Evolutionary conservation across 148 eudicot species (phyloP).

Genomic region (Dysphania ambrosioides): DNA sequence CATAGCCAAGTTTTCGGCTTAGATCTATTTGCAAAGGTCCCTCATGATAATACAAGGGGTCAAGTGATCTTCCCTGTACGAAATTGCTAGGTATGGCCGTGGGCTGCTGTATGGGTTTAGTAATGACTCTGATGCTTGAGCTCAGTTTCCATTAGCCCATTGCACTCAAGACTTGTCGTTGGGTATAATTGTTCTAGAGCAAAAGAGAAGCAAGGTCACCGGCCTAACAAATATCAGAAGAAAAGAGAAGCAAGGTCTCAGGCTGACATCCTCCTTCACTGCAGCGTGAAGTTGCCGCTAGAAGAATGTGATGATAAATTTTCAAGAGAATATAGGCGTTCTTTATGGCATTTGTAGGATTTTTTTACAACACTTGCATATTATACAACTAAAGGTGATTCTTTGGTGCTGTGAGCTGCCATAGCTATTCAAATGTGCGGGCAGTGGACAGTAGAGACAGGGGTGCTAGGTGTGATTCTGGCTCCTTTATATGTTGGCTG

Average conservation of each 20-base stretch:
- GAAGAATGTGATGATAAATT: not conserved
- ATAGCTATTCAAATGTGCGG: not conserved
- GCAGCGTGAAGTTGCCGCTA: not conserved
- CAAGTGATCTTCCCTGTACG: not conserved
- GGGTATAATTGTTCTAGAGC: not conserved
- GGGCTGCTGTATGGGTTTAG: not conserved
- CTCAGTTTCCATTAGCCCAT: not conserved
- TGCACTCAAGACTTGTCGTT: not conserved
- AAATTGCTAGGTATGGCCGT: not conserved
- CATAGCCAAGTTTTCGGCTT: conserved; percentile 57
- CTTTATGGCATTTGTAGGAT: not conserved
- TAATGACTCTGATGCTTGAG: not conserved
- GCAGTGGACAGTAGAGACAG: not conserved
- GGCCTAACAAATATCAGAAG: not conserved
- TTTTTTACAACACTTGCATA: not conserved
- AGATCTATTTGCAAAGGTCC: not conserved
- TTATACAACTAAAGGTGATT: conserved; percentile 4
- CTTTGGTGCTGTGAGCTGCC: conserved; percentile 1
- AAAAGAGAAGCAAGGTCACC: not conserved
- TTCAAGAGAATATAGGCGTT: not conserved
- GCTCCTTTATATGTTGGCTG: no score
- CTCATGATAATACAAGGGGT: not conserved
- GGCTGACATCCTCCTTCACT: not conserved
- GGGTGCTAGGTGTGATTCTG: no score
- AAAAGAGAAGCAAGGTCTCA: not conserved